Evolutionary conservation across 441 rosid species (phyloP).

Genomic region (Breynia disticha): DNA sequence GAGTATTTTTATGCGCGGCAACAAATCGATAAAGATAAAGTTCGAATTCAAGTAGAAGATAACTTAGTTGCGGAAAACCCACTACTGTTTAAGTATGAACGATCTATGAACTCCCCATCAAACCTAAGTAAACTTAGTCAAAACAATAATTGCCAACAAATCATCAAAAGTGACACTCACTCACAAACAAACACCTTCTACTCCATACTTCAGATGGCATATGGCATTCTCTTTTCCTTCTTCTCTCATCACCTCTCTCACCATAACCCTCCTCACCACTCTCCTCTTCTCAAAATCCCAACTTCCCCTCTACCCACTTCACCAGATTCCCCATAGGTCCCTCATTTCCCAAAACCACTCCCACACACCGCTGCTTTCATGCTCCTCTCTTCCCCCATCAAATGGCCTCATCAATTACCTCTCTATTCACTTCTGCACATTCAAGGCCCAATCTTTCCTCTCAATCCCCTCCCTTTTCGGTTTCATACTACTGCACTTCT

Average conservation of each 20-base stretch:
- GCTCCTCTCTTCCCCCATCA: conserved; percentile 26
- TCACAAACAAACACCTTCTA: too few relatives aligned
- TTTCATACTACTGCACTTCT: conserved; percentile 59
- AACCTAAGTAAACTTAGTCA: too few relatives aligned
- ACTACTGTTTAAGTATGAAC: too few relatives aligned
- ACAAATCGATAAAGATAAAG: too few relatives aligned
- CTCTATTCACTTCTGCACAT: conserved; percentile 55
- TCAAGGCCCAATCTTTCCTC: conserved; percentile 30
- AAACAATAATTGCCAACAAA: too few relatives aligned
- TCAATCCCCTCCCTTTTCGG: conserved; percentile 51
- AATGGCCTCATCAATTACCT: conserved; percentile 51
- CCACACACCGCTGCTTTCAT: conserved; percentile 16
- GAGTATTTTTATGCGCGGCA: too few relatives aligned
- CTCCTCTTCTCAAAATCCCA: conserved; percentile 25
- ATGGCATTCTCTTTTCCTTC: conserved; percentile 23
- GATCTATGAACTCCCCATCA: too few relatives aligned
- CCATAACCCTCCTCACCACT: conserved; percentile 35
- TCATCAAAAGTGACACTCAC: too few relatives aligned
- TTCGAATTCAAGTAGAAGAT: too few relatives aligned
- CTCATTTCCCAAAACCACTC: conserved; percentile 20
- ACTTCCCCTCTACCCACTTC: conserved; percentile 4
- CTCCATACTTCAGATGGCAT: conserved; percentile 38
- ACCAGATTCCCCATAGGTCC: conserved; percentile 27
- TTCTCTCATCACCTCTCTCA: conserved; percentile 23
- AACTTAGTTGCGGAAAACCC: too few relatives aligned